These are phyloP conservation scores for Yamadazyma epiphylla DNA, from an alignment of 1,139 yeast species.

Conservation along the genomic window DNA sequence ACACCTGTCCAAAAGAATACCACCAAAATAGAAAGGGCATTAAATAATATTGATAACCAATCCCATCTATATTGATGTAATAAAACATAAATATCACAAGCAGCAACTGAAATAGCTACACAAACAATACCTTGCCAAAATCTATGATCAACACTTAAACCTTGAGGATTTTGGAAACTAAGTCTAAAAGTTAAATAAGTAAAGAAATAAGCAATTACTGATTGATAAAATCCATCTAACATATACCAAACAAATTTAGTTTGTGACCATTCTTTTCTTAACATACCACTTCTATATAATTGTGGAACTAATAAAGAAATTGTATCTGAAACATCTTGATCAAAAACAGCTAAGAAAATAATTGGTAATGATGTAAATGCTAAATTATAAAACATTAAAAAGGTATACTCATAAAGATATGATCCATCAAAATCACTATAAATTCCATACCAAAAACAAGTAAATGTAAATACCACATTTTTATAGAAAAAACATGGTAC, in stretches of 20 bases:
- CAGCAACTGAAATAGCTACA: slow-evolving; percentile 70
- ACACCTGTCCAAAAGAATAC: slow-evolving; percentile 88
- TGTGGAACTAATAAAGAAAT: slow-evolving; percentile 89
- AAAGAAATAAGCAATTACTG: slow-evolving; percentile 79
- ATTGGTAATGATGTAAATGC: slow-evolving; percentile 95
- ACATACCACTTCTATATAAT: slow-evolving; percentile 78
- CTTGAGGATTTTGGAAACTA: slow-evolving; percentile 57
- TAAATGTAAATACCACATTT: slow-evolving; percentile 82
- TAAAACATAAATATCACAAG: slow-evolving; percentile 78
- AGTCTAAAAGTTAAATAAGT: slow-evolving; percentile 66
- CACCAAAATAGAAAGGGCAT: slow-evolving; percentile 60
- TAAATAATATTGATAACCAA: slow-evolving; percentile 69
- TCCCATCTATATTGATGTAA: slow-evolving; percentile 93
- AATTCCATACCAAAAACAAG: slow-evolving; percentile 92
- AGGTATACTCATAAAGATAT: slow-evolving; percentile 87
- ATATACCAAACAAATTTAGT: slow-evolving; percentile 79
- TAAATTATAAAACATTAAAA: slow-evolving; percentile 85
- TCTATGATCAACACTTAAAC: slow-evolving; percentile 74
- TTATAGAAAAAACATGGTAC: slow-evolving; percentile 91
- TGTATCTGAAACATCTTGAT: slow-evolving; percentile 85
- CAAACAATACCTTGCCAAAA: slow-evolving; percentile 82
- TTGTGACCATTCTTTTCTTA: slow-evolving; percentile 78
- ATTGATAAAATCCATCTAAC: slow-evolving; percentile 86
- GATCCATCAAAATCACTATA: slow-evolving; percentile 86
- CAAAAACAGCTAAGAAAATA: slow-evolving; percentile 83